These are phyloP conservation scores for Epichloe glyceriae DNA, from an alignment of 2,329 filamentous ascomycete species.

Conservation along the genomic window DNA sequence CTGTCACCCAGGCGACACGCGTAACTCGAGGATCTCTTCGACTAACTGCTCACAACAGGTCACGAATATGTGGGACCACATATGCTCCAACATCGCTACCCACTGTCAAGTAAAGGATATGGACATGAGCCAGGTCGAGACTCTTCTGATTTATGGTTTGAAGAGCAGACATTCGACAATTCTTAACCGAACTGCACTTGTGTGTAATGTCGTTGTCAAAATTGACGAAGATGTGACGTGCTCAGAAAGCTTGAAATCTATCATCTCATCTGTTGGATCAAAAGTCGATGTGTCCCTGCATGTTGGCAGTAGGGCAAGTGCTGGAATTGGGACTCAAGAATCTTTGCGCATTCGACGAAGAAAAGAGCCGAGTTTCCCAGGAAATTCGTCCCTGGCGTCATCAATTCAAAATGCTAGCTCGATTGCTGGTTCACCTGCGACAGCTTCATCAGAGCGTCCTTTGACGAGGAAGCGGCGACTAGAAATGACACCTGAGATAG, in stretches of 20 bases:
- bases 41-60: constrained; percentile 14
- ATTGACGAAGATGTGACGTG: constrained; percentile 46
- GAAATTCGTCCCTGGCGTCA: constrained; percentile 17
- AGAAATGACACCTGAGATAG: constrained; percentile 15
- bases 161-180: constrained; percentile 42
- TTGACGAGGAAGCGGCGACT: constrained; percentile 16
- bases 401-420: constrained; percentile 13
- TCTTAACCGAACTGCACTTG: constrained; percentile 35
- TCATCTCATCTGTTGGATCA: constrained; percentile 47
- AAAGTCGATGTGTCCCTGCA: constrained; percentile 35
- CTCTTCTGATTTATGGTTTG: constrained; percentile 41
- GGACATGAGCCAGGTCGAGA: constrained; percentile 40
- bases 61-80: constrained; percentile 31
- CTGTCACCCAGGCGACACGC: background rate
- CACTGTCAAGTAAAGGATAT: constrained; percentile 24
- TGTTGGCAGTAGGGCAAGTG: constrained; percentile 26
- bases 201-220: constrained; percentile 63
- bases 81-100: constrained; percentile 28
- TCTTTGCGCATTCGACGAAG: constrained; percentile 35
- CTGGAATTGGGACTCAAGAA: constrained; percentile 26
- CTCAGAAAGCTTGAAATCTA: constrained; percentile 47
- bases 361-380: constrained; percentile 28
- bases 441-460: constrained; percentile 10
- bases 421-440: constrained; percentile 5
- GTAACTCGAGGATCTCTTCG: background rate